Evolutionary conservation across 2,329 filamentous ascomycete genomes (phyloP).

Genomic region (Hypoxylon sp.): DNA sequence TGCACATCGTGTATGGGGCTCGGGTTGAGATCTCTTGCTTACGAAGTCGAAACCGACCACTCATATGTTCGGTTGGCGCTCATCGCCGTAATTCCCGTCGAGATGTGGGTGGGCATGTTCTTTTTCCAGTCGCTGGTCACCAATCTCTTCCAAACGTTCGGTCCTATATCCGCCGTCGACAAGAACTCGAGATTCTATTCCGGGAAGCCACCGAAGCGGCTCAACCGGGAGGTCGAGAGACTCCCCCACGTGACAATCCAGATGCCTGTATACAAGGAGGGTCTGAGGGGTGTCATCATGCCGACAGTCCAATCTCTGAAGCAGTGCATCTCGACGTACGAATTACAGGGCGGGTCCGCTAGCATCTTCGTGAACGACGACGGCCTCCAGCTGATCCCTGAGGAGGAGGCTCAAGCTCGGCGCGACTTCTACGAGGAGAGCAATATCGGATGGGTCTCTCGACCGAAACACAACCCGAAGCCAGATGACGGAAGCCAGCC

Average conservation of each 20-base stretch:
- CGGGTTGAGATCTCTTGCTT: conserved; percentile 66
- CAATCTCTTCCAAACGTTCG: conserved; percentile 63
- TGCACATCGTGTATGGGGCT: conserved; percentile 65
- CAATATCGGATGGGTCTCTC: conserved; percentile 76
- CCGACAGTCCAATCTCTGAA: conserved; percentile 84
- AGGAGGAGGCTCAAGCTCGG: conserved; percentile 70
- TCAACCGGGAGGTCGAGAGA: conserved; percentile 53
- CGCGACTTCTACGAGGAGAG: conserved; percentile 77
- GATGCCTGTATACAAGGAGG: conserved; percentile 87
- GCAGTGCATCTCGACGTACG: conserved; percentile 80
- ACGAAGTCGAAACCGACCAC: conserved; percentile 65
- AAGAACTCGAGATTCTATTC: conserved; percentile 62
- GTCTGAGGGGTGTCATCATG: conserved; percentile 77
- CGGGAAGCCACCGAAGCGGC: conserved; percentile 52
- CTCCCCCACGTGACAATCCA: conserved; percentile 63
- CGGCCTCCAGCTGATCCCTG: conserved; percentile 74
- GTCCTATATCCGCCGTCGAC: conserved; percentile 60
- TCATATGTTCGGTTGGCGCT: conserved; percentile 67
- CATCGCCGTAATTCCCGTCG: conserved; percentile 62
- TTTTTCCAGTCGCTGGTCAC: conserved; percentile 64
- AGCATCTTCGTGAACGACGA: conserved; percentile 84
- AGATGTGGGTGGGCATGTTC: conserved; percentile 67
- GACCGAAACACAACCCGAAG: conserved; percentile 68
- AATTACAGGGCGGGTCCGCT: conserved; percentile 79
- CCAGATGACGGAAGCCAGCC: conserved; percentile 68